A percentile compares a stretch with the other conserved stretches of the same genome.
Conservation (phyloP, 2,329 filamentous ascomycete species). For the Alternaria triticimaculans region DNA sequence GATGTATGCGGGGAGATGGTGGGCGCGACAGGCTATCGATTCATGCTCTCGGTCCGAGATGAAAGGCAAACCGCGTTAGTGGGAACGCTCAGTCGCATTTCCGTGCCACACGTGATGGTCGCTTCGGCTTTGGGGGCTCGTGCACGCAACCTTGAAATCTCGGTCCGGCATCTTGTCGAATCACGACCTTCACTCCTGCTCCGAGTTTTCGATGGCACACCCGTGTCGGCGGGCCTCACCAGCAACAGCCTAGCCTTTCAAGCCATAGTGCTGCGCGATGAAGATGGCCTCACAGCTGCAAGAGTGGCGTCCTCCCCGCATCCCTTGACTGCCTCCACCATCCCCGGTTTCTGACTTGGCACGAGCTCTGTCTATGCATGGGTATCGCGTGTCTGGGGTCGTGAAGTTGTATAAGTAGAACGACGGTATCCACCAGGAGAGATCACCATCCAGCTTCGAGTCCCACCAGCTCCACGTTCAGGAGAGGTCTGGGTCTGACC, state of each 20-base stretch:
- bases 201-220: slow-evolving; percentile 7
- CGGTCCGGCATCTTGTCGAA: slow-evolving; percentile 25
- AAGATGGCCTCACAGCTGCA: slow-evolving; percentile 13
- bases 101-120: slow-evolving; percentile 2
- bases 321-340: slow-evolving; percentile 29
- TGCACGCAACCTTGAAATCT: background rate
- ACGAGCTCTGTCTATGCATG: slow-evolving; percentile 15
- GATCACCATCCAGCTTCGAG: slow-evolving; percentile 19
- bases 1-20: slow-evolving; percentile 11
- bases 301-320: slow-evolving; percentile 31
- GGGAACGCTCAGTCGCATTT: background rate
- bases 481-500: slow-evolving; percentile 20
- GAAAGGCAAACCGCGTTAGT: background rate
- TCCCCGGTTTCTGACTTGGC: slow-evolving; percentile 25
- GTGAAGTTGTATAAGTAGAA: slow-evolving; percentile 30
- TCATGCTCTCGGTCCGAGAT: background rate
- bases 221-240: slow-evolving; percentile 25
- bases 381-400: slow-evolving; percentile 13
- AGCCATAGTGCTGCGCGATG: slow-evolving; percentile 8
- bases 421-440: slow-evolving; percentile 16
- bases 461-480: slow-evolving; percentile 23
- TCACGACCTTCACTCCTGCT: background rate
- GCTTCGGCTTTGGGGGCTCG: background rate
- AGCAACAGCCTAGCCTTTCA: slow-evolving; percentile 19
- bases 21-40: slow-evolving; percentile 17